Conservation (phyloP, 2,329 filamentous ascomycete species). For the Hypocreales sp. region DNA sequence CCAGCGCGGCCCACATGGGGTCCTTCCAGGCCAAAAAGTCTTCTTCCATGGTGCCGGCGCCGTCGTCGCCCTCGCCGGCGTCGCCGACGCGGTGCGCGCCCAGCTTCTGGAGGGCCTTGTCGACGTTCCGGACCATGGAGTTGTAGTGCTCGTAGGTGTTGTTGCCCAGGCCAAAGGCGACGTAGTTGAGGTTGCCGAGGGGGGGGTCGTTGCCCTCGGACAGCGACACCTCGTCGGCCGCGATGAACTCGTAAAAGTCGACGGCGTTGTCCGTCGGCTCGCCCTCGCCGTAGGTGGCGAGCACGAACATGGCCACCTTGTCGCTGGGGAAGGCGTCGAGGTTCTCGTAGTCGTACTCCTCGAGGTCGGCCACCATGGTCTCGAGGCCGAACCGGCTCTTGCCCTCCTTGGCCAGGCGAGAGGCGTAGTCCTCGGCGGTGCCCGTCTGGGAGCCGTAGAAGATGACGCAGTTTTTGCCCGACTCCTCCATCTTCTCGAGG, state of each 20-base stretch:
- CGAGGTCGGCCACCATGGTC: slow-evolving; percentile 95
- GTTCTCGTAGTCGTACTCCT: slow-evolving; percentile 95
- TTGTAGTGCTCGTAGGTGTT: slow-evolving; percentile 99
- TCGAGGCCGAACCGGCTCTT: slow-evolving; percentile 91
- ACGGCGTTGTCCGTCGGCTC: slow-evolving; percentile 98
- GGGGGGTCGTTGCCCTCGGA: slow-evolving; percentile 59
- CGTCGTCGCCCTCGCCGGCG: slow-evolving; percentile 92
- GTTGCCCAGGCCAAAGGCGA: slow-evolving; percentile 92
- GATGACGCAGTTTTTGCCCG: slow-evolving; percentile 90
- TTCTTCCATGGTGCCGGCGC: slow-evolving; percentile 98
- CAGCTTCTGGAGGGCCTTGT: slow-evolving; percentile 64
- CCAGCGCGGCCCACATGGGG: slow-evolving; percentile 86
- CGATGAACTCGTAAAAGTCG: slow-evolving; percentile 96
- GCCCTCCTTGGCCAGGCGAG: slow-evolving; percentile 89
- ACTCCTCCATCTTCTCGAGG: slow-evolving; percentile 89
- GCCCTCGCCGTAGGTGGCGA: slow-evolving; percentile 95
- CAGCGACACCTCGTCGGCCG: slow-evolving; percentile 66
- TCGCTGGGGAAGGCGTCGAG: slow-evolving; percentile 78
- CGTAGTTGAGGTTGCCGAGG: slow-evolving; percentile 74
- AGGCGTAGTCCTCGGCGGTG: slow-evolving; percentile 96
- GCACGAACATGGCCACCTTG: slow-evolving; percentile 86
- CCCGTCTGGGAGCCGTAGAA: slow-evolving; percentile 98
- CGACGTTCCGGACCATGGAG: slow-evolving; percentile 87
- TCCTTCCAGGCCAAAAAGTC: slow-evolving; percentile 99
- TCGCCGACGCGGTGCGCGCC: slow-evolving; percentile 74